Evolutionary conservation across 805 yeast genomes (phyloP), one percentile per base, ranked within the genome.

Genomic region (Lipomyces sp.): DNA sequence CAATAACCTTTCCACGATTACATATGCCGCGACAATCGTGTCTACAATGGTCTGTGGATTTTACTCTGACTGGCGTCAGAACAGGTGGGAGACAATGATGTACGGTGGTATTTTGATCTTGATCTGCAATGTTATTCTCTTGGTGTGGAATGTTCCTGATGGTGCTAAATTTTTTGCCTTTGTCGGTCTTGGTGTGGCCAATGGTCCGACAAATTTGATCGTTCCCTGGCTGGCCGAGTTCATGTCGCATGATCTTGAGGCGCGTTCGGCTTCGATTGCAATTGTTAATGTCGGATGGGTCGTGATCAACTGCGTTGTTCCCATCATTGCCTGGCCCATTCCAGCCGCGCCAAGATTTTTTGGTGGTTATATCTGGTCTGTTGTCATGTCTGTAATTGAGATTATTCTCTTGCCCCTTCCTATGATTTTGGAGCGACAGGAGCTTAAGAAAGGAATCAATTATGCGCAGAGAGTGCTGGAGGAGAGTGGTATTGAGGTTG

Each of bases 131-230:
- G 77, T 81, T 5, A 77, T 86, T 53, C 75, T 86, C 63, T 84
- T 87, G 2, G 83, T 80, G 8, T 86, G 89, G 89, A 59, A 83
- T 59, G 83, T 86, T 5, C 79, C 83, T 1, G 84, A 84, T 69
- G 74, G 81, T 6, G 86, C 85, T 5, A 86, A 84, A 73, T 85
- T 87, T 86, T 86, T 85, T 77, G 89, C 87, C 0, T 86, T 81
- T 62, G 57, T 68, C 35, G 60, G 58, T 18, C 64, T 65, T n/a
- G 72, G 72, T 5, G 60, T 63, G 30, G 61, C 72, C 8, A 67
- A 62, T 51, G 71, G 72, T 18, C 66, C 72, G 29, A 62, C 66
- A n/a, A 67, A 67, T 35, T 42, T 69, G 42, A 62, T 64, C 13
- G 32, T 69, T 35, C 64, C 70, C 3, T 67, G 70, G 71, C 29